Conservation (phyloP, 306 rosid species). For the Malus orientalis region DNA sequence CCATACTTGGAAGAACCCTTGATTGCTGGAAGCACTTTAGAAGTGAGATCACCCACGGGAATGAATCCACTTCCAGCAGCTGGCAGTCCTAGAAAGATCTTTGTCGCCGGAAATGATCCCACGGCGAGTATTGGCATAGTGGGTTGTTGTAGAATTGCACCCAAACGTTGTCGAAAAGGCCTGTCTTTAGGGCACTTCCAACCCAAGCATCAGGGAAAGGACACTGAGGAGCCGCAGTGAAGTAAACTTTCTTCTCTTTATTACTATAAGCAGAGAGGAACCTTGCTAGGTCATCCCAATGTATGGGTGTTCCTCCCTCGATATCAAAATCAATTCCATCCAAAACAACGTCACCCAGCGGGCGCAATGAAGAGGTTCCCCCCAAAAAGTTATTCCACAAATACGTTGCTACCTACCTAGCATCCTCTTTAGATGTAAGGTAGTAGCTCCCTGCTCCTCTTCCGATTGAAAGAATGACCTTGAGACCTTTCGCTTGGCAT, state of each 20-base stretch:
- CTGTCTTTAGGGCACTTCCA: conserved; percentile 41
- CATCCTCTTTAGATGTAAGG: conserved; percentile 39
- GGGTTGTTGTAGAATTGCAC: conserved; percentile 61
- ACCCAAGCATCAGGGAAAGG: conserved; percentile 55
- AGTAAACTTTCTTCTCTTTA: conserved; percentile 37
- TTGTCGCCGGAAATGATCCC: conserved; percentile 22
- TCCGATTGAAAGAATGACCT: conserved; percentile 49
- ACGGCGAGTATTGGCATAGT: conserved; percentile 39
- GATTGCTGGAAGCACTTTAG: conserved; percentile 44
- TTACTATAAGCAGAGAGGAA: conserved; percentile 29
- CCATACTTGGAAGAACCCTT: conserved; percentile 48
- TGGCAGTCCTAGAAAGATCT: conserved; percentile 48
- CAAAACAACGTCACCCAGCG: conserved; percentile 42
- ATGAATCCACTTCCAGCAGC: conserved; percentile 60
- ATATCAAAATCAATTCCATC: conserved; percentile 66
- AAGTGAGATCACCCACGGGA: conserved; percentile 24
- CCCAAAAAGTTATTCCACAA: conserved; percentile 57
- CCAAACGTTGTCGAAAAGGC: conserved; percentile 60
- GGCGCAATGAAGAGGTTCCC: conserved; percentile 39
- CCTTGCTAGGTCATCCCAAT: conserved; percentile 51
- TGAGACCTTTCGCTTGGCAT: conserved; percentile 37
- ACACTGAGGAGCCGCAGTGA: conserved; percentile 54
- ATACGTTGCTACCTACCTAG: conserved; percentile 36
- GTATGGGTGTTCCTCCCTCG: conserved; percentile 43
- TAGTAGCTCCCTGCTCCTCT: conserved; percentile 49